Conservation (phyloP, 2,329 filamentous ascomycete species). For the Aquanectria penicillioides region DNA sequence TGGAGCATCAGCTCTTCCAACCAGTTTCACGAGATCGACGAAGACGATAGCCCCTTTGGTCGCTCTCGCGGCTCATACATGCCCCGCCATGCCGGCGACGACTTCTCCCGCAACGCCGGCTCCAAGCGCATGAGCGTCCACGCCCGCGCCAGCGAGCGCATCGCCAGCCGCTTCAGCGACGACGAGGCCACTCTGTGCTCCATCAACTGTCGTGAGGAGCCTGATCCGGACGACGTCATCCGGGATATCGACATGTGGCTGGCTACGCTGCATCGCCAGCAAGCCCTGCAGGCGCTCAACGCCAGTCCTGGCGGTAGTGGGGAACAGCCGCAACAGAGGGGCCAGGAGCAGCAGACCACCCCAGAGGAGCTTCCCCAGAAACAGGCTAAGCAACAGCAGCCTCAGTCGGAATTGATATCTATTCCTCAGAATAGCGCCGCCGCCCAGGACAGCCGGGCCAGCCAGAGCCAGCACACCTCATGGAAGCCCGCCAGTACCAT, state of each 20-base stretch:
- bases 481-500: not conserved
- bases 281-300: slow-evolving; percentile 30
- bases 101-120: slow-evolving; percentile 40
- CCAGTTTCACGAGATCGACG: slow-evolving; percentile 21
- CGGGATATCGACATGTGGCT: slow-evolving; percentile 28
- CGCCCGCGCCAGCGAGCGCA: slow-evolving; percentile 26
- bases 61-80: slow-evolving; percentile 36
- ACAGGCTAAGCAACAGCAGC: no score
- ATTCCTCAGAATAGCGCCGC: no score
- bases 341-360: no score
- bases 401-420: no score
- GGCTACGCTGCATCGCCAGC: slow-evolving; percentile 23
- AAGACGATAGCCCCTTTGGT: not conserved
- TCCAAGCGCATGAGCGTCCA: slow-evolving; percentile 31
- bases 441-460: no score
- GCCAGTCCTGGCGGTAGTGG: not conserved
- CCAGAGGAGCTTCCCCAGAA: no score
- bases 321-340: no score
- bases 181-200: slow-evolving; percentile 32
- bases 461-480: not conserved
- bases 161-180: slow-evolving; percentile 6
- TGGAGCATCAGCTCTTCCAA: slow-evolving; percentile 36
- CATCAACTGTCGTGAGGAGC: slow-evolving; percentile 20
- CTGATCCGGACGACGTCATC: slow-evolving; percentile 6
- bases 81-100: slow-evolving; percentile 44